Evolutionary conservation across 164 flowering plant genomes (phyloP), one percentile per base, ranked within the genome.

Genomic region (Tinospora cordifolia): DNA sequence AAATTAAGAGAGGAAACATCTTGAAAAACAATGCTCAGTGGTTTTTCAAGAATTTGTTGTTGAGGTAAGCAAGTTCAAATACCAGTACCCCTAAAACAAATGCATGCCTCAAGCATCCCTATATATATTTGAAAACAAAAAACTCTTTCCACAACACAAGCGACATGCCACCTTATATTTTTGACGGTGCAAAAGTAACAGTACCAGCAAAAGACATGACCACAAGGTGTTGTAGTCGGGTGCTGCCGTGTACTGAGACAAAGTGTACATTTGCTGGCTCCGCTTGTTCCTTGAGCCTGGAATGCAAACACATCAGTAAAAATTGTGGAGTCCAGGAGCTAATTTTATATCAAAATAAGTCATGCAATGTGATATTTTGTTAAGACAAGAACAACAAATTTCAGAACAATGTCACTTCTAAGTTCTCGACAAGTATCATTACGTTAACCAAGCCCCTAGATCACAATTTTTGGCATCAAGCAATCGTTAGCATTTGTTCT

Each of bases 161-260:
- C 36, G 3, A 30, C 2, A 30, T 4, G 36, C 36, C 2, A 4
- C 36, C 36, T 30, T 30, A 30, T 30, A 30, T 30, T 30, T 30
- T 30, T 30, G 2, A 30, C 65, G 62, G 8, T 72, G 59, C 1
- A 38, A 69, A 30, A 70, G 69, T 72, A 60, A 39, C 40, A 64
- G 21, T 82, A 94, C 99, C 97, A 94, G 84, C 99, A 94, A 81
- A 94, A 94, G 65, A 94, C 97, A 80, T 94, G 97, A 69, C 99
- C 99, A 68, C 99, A 92, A 40, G 97, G 87, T n/a, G 97, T 94
- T 59, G 97, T 93, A 22, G 99, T 92, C 49, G 99, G 99, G 71
- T 89, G 82, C 71, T 88, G 88, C 65, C 99, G 89, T 70, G 79
- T 82, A 71, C 97, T 87, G 36, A 90, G 85, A 79, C 97, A 90